Conservation (phyloP, 495 filamentous ascomycete genomes). For the Cetradonia linearis region DNA sequence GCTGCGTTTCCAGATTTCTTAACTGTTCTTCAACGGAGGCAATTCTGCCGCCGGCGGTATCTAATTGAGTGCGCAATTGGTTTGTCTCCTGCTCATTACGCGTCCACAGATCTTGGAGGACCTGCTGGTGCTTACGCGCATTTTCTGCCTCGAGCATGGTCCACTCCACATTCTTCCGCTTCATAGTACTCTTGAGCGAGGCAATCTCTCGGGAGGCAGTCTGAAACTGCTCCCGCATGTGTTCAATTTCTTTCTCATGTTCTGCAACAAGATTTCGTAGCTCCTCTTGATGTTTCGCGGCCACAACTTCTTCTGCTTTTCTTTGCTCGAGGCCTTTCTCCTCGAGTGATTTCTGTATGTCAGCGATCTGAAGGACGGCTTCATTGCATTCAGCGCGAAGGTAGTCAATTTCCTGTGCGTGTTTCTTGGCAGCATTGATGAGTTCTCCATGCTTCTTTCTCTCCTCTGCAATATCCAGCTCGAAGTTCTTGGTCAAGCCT, state of each 20-base stretch:
- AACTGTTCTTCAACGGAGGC: conserved; percentile 9
- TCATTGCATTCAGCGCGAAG: conserved; percentile 6
- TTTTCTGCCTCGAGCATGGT: conserved; percentile 2
- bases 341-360: neutral
- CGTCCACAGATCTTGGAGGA: conserved; percentile 2
- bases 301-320: neutral
- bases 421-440: neutral
- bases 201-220: neutral
- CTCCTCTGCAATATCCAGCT: neutral
- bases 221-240: neutral
- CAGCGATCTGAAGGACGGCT: neutral
- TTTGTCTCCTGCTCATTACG: conserved; percentile 16
- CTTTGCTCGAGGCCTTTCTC: neutral
- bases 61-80: conserved; percentile 10
- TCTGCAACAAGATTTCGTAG: neutral
- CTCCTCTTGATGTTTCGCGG: neutral
- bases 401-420: conserved; percentile 3
- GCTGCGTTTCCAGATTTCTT: neutral
- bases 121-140: conserved; percentile 2
- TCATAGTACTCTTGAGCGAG: neutral
- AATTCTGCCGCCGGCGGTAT: conserved; percentile 10
- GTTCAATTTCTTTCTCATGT: conserved; percentile 4
- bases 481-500: neutral
- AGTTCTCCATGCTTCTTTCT: neutral
- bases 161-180: neutral